Conservation (phyloP, 1,139 yeast species). For the Taphrina populina region DNA sequence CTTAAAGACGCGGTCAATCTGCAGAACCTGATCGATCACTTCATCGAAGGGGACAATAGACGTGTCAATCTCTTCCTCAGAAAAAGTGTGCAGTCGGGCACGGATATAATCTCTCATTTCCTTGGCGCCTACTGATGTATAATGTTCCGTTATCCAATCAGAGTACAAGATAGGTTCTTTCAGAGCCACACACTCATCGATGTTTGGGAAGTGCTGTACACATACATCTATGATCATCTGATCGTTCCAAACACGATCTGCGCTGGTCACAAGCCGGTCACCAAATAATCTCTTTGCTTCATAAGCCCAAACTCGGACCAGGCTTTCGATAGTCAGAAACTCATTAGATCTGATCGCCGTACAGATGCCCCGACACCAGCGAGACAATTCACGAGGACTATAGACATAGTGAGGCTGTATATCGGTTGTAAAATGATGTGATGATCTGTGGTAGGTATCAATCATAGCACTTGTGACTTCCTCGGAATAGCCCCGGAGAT, state of each 20-base stretch:
- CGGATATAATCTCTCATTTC: constrained; percentile 58
- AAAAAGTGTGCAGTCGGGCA: constrained; percentile 67
- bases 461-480: constrained; percentile 68
- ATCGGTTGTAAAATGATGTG: constrained; percentile 47
- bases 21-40: constrained; percentile 67
- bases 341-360: constrained; percentile 54
- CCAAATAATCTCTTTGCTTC: constrained; percentile 76
- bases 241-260: constrained; percentile 58
- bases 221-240: constrained; percentile 50
- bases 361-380: constrained; percentile 81
- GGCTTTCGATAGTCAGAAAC: constrained; percentile 47
- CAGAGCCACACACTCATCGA: constrained; percentile 48
- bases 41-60: constrained; percentile 67
- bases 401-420: constrained; percentile 64
- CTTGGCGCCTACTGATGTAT: constrained; percentile 56
- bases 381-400: constrained; percentile 87
- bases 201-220: constrained; percentile 51
- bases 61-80: constrained; percentile 71
- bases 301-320: constrained; percentile 74
- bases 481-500: constrained; percentile 55
- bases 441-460: constrained; percentile 56
- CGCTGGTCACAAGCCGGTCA: constrained; percentile 60
- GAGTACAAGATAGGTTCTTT: constrained; percentile 62
- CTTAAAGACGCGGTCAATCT: constrained; percentile 77
- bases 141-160: constrained; percentile 69